phyloP scores from a whole-genome alignment of 345 rosid species.

The Viola odorata region DNA sequence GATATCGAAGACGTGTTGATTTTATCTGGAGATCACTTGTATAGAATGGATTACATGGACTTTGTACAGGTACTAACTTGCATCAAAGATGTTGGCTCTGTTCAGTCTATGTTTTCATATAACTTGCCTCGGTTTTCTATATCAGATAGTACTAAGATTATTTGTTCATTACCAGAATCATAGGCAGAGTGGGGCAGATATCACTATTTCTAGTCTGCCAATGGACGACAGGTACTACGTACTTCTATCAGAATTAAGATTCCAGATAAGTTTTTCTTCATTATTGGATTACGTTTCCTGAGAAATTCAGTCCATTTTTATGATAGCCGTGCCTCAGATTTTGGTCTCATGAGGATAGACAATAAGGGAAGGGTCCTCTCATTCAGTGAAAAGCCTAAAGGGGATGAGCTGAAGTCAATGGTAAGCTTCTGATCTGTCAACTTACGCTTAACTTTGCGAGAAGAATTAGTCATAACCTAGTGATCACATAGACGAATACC shows the following conservation, averaged over 20 bases:
- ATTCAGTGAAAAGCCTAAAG: constrained; percentile 93
- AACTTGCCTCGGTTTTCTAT: background rate
- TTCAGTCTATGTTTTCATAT: background rate
- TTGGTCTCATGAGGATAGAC: constrained; percentile 96
- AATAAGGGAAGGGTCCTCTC: constrained; percentile 71
- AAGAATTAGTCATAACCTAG: too few relatives aligned
- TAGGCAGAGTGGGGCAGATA: constrained; percentile 88
- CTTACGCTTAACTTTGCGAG: too few relatives aligned
- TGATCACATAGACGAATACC: too few relatives aligned
- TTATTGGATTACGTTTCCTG: background rate
- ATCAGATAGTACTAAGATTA: background rate
- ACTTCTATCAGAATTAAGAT: background rate
- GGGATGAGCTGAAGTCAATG: constrained; percentile 73
- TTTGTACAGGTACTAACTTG: constrained; percentile 58
- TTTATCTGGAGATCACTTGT: constrained; percentile 91
- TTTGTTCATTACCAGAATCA: constrained; percentile 55
- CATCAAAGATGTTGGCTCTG: background rate
- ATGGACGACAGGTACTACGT: constrained; percentile 66
- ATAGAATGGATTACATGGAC: constrained; percentile 94
- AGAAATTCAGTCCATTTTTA: constrained; percentile 15
- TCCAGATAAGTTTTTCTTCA: background rate
- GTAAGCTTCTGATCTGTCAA: constrained; percentile 27
- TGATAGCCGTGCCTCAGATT: constrained; percentile 93
- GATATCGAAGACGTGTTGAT: constrained; percentile 86
- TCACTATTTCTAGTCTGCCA: constrained; percentile 73